A percentile compares a stretch with the other conserved stretches of the same genome.
phyloP scores from a whole-genome alignment of 371 early-diverging fungal genomes.

The Saksenaea oblongispora region DNA sequence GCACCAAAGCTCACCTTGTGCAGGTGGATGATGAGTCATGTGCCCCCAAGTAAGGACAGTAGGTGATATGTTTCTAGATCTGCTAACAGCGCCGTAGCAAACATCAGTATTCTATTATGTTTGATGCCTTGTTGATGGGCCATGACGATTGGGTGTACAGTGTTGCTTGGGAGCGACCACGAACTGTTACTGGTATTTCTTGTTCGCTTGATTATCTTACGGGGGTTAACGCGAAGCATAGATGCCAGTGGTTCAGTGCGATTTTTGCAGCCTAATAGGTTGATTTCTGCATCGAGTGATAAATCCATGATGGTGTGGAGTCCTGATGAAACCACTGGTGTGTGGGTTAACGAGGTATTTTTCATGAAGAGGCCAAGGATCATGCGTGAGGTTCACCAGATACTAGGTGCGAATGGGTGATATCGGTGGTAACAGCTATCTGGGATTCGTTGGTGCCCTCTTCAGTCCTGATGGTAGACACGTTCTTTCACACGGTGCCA shows the following conservation, averaged over 20 bases:
- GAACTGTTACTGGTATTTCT: conserved; percentile 18
- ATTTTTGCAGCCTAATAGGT: conserved; percentile 66
- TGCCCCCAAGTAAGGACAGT: conserved; percentile 8
- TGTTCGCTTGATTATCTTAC: neutral
- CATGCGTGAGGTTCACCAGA: neutral
- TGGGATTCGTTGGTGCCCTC: conserved; percentile 84
- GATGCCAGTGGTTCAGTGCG: conserved; percentile 16
- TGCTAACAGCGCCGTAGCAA: conserved; percentile 8
- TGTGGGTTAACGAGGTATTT: conserved; percentile 79
- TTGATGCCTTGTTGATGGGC: conserved; percentile 88
- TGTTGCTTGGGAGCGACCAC: conserved; percentile 75
- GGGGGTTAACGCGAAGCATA: neutral
- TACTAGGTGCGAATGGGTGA: conserved; percentile 82
- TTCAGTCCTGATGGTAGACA: conserved; percentile 69
- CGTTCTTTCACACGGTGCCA: conserved; percentile 81
- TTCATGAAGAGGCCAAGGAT: neutral
- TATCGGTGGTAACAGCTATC: conserved; percentile 76
- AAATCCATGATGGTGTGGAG: conserved; percentile 92
- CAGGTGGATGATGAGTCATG: conserved; percentile 36
- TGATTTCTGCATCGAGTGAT: conserved; percentile 92
- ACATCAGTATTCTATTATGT: conserved; percentile 68
- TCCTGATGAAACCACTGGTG: conserved; percentile 78
- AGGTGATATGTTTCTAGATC: neutral
- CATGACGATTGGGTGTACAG: conserved; percentile 97
- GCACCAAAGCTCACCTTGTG: conserved; percentile 79